A percentile compares a stretch with the other conserved stretches of the same genome.
phyloP scores from a whole-genome alignment of 1,284 basidiomycete genomes.

The Ustilago curta region DNA sequence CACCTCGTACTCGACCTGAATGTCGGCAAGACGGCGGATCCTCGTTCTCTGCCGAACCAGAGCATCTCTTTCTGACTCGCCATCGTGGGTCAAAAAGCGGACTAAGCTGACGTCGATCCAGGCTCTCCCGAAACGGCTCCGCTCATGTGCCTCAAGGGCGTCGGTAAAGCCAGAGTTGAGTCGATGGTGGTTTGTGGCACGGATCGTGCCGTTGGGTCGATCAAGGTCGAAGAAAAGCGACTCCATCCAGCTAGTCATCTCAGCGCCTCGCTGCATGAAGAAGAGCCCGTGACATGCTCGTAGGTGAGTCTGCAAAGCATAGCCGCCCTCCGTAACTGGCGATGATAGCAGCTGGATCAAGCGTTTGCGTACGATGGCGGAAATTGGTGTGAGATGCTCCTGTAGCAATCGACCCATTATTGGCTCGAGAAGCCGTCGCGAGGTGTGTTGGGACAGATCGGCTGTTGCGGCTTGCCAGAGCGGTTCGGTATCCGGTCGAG shows the following conservation, averaged over 20 bases:
- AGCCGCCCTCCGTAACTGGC: conserved; percentile 34
- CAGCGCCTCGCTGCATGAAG: conserved; percentile 48
- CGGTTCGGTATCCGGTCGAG: conserved; percentile 23
- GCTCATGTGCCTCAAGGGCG: conserved; percentile 22
- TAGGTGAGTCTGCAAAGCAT: conserved; percentile 35
- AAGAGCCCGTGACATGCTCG: conserved; percentile 39
- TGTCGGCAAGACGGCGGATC: conserved; percentile 30
- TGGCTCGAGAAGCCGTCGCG: conserved; percentile 36
- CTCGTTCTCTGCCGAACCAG: conserved; percentile 21
- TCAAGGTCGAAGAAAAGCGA: conserved; percentile 39
- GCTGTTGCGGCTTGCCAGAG: conserved; percentile 6
- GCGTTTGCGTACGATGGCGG: conserved; percentile 41
- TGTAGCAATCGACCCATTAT: conserved; percentile 28
- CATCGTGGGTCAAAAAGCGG: conserved; percentile 20
- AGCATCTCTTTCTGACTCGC: conserved; percentile 20
- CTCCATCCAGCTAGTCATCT: conserved; percentile 42
- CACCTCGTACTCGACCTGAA: conserved; percentile 43
- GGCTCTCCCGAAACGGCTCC: neutral
- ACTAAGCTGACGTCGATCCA: conserved; percentile 49
- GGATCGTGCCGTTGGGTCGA: conserved; percentile 17
- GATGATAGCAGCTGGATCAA: conserved; percentile 35
- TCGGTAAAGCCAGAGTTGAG: conserved; percentile 42
- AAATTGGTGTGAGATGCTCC: conserved; percentile 41
- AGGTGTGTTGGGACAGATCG: neutral
- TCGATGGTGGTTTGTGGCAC: conserved; percentile 24